Evolutionary conservation across 805 yeast species (phyloP).

Genomic region (Nakazawaea populi): DNA sequence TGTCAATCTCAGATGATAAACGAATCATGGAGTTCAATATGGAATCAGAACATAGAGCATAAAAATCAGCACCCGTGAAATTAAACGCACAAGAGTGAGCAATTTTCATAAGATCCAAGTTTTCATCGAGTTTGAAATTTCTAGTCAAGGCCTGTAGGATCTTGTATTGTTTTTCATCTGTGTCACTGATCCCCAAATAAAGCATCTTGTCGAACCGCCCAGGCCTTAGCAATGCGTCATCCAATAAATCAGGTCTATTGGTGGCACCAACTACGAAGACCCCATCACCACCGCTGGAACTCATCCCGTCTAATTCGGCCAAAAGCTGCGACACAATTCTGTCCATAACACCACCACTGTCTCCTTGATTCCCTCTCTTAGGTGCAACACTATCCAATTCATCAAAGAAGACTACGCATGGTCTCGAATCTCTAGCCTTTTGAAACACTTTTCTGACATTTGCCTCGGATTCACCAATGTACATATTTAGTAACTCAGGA

Average conservation of each 20-base stretch:
- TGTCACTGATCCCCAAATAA: constrained; percentile 88
- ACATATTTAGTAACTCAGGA: constrained; percentile 94
- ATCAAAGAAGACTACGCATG: constrained; percentile 96
- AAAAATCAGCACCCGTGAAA: constrained; percentile 98
- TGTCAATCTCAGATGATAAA: constrained; percentile 71
- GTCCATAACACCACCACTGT: constrained; percentile 99
- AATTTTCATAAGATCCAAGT: constrained; percentile 51
- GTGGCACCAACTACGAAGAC: constrained; percentile 99
- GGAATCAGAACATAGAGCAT: constrained; percentile 92
- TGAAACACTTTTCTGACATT: constrained; percentile 93
- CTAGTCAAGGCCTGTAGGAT: constrained; percentile 85
- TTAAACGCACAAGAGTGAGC: constrained; percentile 78
- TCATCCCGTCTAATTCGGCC: constrained; percentile 96
- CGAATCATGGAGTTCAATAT: constrained; percentile 96
- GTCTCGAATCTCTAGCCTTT: constrained; percentile 91
- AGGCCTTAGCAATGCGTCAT: constrained; percentile 89
- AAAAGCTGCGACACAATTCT: constrained; percentile 92
- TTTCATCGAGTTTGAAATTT: constrained; percentile 58
- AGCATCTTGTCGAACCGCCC: constrained; percentile 95
- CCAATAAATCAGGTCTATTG: constrained; percentile 90
- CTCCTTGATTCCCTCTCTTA: constrained; percentile 97
- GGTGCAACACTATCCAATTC: constrained; percentile 98
- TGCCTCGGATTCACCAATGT: constrained; percentile 97
- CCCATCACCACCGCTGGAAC: constrained; percentile 73
- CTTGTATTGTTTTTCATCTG: constrained; percentile 81